Percentiles rank a stretch among this genome's conserved stretches.
Conservation (phyloP, 2,329 filamentous ascomycete species). For the Penicillium sp. region DNA sequence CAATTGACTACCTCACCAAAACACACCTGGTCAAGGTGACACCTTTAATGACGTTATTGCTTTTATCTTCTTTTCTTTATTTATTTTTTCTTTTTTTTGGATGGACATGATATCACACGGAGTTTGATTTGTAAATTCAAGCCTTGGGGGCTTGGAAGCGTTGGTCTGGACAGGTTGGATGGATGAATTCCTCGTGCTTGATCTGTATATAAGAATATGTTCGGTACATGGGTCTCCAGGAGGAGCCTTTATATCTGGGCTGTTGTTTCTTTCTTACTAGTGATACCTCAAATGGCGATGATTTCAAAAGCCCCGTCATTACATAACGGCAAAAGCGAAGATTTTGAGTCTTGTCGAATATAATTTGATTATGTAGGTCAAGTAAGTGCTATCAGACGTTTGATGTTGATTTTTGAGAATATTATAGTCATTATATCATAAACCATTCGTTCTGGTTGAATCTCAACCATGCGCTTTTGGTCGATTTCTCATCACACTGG, state of each 20-base stretch:
- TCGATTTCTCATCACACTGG: constrained; percentile 42
- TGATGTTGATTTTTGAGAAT: not conserved
- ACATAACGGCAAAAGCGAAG: not conserved
- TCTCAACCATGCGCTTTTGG: constrained; percentile 21
- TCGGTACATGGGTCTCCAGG: not conserved
- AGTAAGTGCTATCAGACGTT: not conserved
- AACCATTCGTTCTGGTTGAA: not conserved
- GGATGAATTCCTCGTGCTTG: constrained; percentile 12
- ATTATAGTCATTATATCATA: not conserved
- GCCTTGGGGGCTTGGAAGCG: constrained; percentile 3
- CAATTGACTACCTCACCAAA: constrained; percentile 10
- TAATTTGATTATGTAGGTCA: not conserved
- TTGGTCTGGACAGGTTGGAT: constrained; percentile 4
- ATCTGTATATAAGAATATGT: constrained; percentile 18
- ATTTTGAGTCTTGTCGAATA: not conserved
- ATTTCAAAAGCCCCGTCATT: not conserved
- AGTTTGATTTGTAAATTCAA: constrained; percentile 21
- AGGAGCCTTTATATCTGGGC: not conserved
- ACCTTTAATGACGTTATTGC: constrained; percentile 21
- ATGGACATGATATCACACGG: constrained; percentile 29
- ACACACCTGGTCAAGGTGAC: constrained; percentile 1
- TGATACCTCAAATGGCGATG: constrained; percentile 3
- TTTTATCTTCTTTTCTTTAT: constrained; percentile 12
- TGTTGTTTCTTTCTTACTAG: constrained; percentile 3
- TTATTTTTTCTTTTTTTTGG: constrained; percentile 19